Conservation (phyloP, 1,284 basidiomycete species). For the Boletellus sp. region DNA sequence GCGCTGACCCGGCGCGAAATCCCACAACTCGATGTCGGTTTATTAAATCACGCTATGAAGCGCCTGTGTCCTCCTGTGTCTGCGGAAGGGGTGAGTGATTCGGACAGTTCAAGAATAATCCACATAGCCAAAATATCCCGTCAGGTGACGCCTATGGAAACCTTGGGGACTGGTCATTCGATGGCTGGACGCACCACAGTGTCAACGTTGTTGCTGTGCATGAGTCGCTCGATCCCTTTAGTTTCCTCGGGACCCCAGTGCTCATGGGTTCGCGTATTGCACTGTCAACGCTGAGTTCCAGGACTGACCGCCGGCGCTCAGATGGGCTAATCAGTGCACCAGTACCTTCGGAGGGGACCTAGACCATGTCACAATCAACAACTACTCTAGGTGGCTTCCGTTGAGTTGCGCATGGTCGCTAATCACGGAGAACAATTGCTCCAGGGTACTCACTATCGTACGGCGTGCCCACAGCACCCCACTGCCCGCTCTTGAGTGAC, state of each 20-base stretch:
- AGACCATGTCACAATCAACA: conserved; percentile 54
- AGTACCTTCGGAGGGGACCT: conserved; percentile 62
- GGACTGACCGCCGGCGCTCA: conserved; percentile 58
- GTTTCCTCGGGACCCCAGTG: conserved; percentile 49
- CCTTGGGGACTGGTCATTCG: conserved; percentile 53
- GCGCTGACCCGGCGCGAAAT: too few relatives aligned
- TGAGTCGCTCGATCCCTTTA: conserved; percentile 44
- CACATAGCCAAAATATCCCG: too few relatives aligned
- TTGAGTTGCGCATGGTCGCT: conserved; percentile 54
- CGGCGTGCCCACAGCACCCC: conserved; percentile 57
- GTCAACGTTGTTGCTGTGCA: conserved; percentile 28
- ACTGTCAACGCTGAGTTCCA: conserved; percentile 59
- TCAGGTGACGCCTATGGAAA: conserved; percentile 46
- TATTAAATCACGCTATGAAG: too few relatives aligned
- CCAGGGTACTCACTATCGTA: conserved; percentile 44
- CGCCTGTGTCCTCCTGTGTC: too few relatives aligned
- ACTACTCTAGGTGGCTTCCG: conserved; percentile 60
- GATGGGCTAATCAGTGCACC: conserved; percentile 63
- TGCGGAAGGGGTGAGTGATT: too few relatives aligned
- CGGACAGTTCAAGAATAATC: too few relatives aligned
- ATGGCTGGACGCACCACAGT: conserved; percentile 50
- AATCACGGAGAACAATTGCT: conserved; percentile 42
- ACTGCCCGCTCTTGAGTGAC: conserved; percentile 46
- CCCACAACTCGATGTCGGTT: too few relatives aligned
- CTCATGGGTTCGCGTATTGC: conserved; percentile 29